A percentile compares a stretch with the other conserved stretches of the same genome.
Conservation (phyloP, 306 rosid genomes). For the Erythrophleum fordii region DNA sequence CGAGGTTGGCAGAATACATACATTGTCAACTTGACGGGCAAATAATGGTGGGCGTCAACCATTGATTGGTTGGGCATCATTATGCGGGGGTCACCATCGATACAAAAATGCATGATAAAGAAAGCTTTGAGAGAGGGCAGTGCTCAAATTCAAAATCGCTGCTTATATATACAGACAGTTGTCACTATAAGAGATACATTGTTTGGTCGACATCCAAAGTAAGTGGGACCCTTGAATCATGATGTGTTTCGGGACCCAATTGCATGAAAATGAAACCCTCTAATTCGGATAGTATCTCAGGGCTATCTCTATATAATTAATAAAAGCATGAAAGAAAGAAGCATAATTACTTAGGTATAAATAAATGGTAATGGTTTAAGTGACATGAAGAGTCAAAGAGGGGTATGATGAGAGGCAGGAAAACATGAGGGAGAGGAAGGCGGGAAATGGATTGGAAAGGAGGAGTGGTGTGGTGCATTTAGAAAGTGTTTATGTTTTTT, state of each 20-base stretch:
- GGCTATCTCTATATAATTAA: background rate
- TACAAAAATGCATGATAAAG: background rate
- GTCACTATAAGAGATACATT: conserved; percentile 15
- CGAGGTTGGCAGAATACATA: background rate
- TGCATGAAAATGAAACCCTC: conserved; percentile 17
- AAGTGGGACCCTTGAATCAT: conserved; percentile 26
- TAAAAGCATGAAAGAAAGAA: background rate
- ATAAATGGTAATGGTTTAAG: background rate
- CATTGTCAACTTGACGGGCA: background rate
- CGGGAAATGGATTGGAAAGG: background rate
- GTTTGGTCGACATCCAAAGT: conserved; percentile 7
- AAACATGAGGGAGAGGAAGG: conserved; percentile 10
- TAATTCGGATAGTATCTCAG: background rate
- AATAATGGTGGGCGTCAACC: conserved; percentile 18
- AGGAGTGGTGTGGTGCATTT: background rate
- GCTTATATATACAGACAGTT: conserved; percentile 4
- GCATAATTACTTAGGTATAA: background rate
- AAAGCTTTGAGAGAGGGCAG: background rate
- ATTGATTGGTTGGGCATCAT: conserved; percentile 27
- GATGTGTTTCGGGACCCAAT: conserved; percentile 14
- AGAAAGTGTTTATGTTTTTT: background rate
- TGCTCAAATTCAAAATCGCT: conserved; percentile 34
- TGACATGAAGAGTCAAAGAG: conserved; percentile 15
- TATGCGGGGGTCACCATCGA: conserved; percentile 19
- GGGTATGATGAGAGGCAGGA: conserved; percentile 22